A percentile compares a stretch with the other conserved stretches of the same genome.
phyloP scores from a whole-genome alignment of 805 yeast species.

The Tetrapisispora nanseiensis region DNA sequence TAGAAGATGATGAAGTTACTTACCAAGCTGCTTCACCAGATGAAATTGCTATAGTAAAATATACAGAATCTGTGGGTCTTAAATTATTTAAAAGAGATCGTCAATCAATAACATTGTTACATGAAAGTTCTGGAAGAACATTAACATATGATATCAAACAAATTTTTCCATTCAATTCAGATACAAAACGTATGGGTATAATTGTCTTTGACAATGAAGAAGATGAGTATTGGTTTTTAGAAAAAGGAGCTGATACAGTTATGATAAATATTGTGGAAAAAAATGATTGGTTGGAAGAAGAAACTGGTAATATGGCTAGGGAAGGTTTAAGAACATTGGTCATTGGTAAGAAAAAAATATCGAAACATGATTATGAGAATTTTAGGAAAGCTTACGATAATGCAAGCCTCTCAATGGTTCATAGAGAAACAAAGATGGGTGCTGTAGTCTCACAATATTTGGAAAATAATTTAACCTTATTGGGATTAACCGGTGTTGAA shows the following conservation, averaged over 20 bases:
- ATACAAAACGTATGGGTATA: constrained; percentile 93
- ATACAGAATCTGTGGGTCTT: constrained; percentile 79
- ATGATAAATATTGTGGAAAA: constrained; percentile 75
- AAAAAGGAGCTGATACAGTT: constrained; percentile 95
- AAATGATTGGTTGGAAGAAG: constrained; percentile 97
- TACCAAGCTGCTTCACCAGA: constrained; percentile 99
- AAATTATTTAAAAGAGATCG: constrained; percentile 77
- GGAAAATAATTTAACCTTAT: constrained; percentile 73
- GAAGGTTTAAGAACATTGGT: constrained; percentile 95
- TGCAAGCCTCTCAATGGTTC: constrained; percentile 69
- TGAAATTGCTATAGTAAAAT: constrained; percentile 92
- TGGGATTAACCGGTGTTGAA: constrained; percentile 95
- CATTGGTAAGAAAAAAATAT: constrained; percentile 73
- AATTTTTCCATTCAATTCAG: constrained; percentile 90
- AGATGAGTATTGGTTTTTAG: constrained; percentile 72
- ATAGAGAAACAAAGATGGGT: constrained; percentile 70
- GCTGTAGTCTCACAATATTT: constrained; percentile 55
- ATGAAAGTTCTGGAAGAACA: constrained; percentile 43
- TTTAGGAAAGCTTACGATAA: constrained; percentile 56
- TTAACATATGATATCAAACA: constrained; percentile 61
- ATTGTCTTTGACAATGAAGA: constrained; percentile 53
- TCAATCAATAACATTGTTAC: constrained; percentile 56
- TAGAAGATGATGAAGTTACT: constrained; percentile 61
- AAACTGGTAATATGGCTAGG: constrained; percentile 94
- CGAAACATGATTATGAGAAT: constrained; percentile 42